Percentiles rank a stretch among this genome's conserved stretches.
These are phyloP conservation scores for Colletotrichum gloeosporioides DNA, from an alignment of 2,329 filamentous ascomycete genomes.

Conservation along the genomic window DNA sequence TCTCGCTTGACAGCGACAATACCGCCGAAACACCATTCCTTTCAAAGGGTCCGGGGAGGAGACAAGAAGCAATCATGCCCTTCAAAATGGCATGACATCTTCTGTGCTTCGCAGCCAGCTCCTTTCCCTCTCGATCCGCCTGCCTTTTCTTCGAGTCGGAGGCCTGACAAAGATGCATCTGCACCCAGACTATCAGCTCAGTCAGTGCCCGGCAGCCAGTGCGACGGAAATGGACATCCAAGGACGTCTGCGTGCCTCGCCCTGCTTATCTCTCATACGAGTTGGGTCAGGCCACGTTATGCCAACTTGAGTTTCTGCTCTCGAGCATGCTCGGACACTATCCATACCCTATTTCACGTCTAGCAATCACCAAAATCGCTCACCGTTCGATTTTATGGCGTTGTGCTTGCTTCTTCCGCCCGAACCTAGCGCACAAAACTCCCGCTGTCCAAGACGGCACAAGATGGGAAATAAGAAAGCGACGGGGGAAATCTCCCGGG, in stretches of 20 bases:
- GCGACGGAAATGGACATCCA: neutral
- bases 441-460: neutral
- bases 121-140: neutral
- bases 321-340: neutral
- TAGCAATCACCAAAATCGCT: neutral
- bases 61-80: conserved; percentile 1
- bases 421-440: neutral
- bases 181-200: neutral
- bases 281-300: neutral
- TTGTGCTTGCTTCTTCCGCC: neutral
- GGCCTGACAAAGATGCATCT: neutral
- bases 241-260: neutral
- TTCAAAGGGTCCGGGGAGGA: neutral
- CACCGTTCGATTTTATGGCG: neutral
- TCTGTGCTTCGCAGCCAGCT: neutral
- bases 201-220: neutral
- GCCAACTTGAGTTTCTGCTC: neutral
- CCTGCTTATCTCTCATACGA: neutral
- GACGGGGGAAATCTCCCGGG: neutral
- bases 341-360: neutral
- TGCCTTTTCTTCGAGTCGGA: neutral
- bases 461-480: neutral
- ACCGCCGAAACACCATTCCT: neutral
- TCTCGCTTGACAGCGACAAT: neutral
- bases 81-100: neutral